A percentile compares a stretch with the other conserved stretches of the same genome.
Evolutionary conservation across 805 yeast genomes (phyloP).

Genomic region (Kodamaea laetipori): DNA sequence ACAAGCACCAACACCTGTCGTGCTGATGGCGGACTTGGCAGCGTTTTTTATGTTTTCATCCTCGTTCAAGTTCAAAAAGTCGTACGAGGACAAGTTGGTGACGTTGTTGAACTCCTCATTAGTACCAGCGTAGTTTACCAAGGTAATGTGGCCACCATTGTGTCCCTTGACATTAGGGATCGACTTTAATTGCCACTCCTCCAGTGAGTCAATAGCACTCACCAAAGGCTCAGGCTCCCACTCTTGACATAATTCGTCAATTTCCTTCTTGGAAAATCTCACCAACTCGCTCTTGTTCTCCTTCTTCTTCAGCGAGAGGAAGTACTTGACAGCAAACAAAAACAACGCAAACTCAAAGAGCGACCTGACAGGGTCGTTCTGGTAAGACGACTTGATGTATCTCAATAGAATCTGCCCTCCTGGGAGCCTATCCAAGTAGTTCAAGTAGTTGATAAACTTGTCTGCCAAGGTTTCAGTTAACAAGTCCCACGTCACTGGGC

Average conservation of each 20-base stretch:
- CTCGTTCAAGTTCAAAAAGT: constrained; percentile 65
- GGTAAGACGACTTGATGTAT: constrained; percentile 83
- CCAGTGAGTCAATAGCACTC: constrained; percentile 50
- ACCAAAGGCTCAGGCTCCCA: constrained; percentile 92
- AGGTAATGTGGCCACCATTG: constrained; percentile 44
- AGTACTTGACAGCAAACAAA: constrained; percentile 81
- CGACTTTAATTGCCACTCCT: constrained; percentile 61
- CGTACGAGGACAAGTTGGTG: constrained; percentile 69
- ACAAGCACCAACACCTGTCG: constrained; percentile 95
- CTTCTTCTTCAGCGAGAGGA: constrained; percentile 73
- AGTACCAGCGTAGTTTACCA: constrained; percentile 21
- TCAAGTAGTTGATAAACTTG: constrained; percentile 37
- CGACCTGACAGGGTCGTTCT: constrained; percentile 91
- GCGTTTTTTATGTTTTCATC: constrained; percentile 48
- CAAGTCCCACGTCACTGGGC: constrained; percentile 31
- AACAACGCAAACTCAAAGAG: constrained; percentile 74
- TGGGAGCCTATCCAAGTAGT: constrained; percentile 45
- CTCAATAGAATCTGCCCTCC: constrained; percentile 62
- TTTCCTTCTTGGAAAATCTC: constrained; percentile 58
- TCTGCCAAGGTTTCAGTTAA: constrained; percentile 35
- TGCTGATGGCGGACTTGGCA: constrained; percentile 59
- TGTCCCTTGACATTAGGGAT: constrained; percentile 66
- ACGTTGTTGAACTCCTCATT: constrained; percentile 33
- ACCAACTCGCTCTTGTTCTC: constrained; percentile 73
- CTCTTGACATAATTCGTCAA: constrained; percentile 81